Evolutionary conservation across 768 basidiomycete genomes (phyloP), one percentile per base, ranked within the genome.

Genomic region (Obba rivulosa): DNA sequence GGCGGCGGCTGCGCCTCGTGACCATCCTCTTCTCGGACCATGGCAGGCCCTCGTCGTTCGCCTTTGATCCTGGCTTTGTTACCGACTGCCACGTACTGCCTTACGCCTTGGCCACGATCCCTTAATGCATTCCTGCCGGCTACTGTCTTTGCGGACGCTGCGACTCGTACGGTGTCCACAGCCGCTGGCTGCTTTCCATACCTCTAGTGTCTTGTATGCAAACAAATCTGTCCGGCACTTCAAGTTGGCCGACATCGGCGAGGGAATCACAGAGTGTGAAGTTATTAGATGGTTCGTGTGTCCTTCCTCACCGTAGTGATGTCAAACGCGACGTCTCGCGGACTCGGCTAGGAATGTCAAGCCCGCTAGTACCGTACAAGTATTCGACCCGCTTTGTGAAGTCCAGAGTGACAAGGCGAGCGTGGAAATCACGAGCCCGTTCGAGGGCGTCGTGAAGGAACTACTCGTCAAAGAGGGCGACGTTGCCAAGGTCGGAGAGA

Each of bases 201-300:
- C 62, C 2, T 66, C 63, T 1, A 55, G 53, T 16, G 45, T 64
- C 14, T 59, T 57, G 38, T 66, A 60, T 1, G 59, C 66, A 2
- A 60, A 60, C 21, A 74, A 67, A 44, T 62, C 69, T 11, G 48
- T 74, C n/a, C 70, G 85, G 48, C 77, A 72, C 8, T 89, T 89
- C 72, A 87, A 81, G 49, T 78, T 90, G 34, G 87, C 87, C 1
- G 87, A 91, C 62, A 89, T 92, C 59, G 90, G 92, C 3, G 90
- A 92, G 66, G 91, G 91, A 4, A 92, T 93, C 55, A 91, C 89
- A 20, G 90, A 93, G 65, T 89, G 87, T 60, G 89, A 94, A 67
- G 77, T 93, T 54, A 81, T 94, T 41, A 84, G 83, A 64, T 93
- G 91, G 90, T 60, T 20, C 34, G 60, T 57, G 13, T 24, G n/a